Base-by-base conservation (phyloP, 2,329 filamentous ascomycete genomes). In the Teratosphaeria viscida region DNA sequence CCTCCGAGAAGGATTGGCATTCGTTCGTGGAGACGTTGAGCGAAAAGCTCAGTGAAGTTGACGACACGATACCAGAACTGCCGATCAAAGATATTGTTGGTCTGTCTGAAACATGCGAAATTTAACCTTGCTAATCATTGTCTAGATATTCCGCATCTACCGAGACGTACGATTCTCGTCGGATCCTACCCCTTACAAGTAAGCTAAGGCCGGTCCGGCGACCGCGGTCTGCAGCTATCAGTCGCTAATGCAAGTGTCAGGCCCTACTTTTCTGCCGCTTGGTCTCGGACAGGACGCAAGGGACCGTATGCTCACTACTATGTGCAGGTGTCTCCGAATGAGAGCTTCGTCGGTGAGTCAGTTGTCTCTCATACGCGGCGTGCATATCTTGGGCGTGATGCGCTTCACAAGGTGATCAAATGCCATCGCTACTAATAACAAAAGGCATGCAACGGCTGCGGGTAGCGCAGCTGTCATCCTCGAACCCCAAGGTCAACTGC, bases 301-400 rank as follows among this genome's bases (percentile, higher is more conserved):
- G 90, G 90, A 0, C 86, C 88, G 10, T 95, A 94, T 73, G 91
- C 91, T 6, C 87, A 85, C 70, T 96, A 96, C 76, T 96, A 95
- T 75, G 76, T 96, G 23, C 90, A 95, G 72, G 81, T 89, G 64
- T 84, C 92, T 71, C 90, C 91, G 11, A 56, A 60, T 56, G 77
- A 81, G 56, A 87, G 84, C 70, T 88, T 92, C 66, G 78, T 95
- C 52, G 91, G 84, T 85, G 76, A 76, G 82, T 80, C 27, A 16
- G 16, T 19, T 27, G 26, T 34, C 34, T 39, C 43, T 16, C 43
- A 23, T 49, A 3, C 23, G 19, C 3, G 43, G 12, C 4, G 8
- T 49, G 43, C 43, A 49, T 49, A 19, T 6, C 3, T n/a, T 49
- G 43, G 19, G 23, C 10, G 43, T 49, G 43, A 26, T 6, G 43